A percentile compares a stretch with the other conserved stretches of the same genome.
These are phyloP conservation scores for Castanopsis chinensis DNA, from an alignment of 306 rosid genomes.

Conservation along the genomic window DNA sequence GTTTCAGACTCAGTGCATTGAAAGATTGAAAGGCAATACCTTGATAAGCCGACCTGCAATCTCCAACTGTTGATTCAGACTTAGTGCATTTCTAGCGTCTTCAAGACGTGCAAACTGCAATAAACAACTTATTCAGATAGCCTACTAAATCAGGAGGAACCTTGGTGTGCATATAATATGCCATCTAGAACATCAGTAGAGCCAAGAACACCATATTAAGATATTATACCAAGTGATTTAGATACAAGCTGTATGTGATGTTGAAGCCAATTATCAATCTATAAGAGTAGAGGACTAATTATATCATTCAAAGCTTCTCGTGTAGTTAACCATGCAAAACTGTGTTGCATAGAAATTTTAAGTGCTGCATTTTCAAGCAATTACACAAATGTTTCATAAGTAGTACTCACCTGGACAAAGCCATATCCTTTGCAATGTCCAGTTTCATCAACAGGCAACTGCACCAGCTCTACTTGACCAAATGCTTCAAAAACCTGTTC, in stretches of 20 bases:
- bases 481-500: slow-evolving; percentile 94
- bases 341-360: neutral
- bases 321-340: neutral
- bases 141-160: slow-evolving; percentile 24
- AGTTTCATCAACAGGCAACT: slow-evolving; percentile 85
- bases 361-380: neutral
- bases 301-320: neutral
- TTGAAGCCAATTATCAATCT: neutral
- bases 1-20: neutral
- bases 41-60: slow-evolving; percentile 84
- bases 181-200: slow-evolving; percentile 17
- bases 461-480: slow-evolving; percentile 94
- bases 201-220: slow-evolving; percentile 6
- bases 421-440: slow-evolving; percentile 96
- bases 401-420: slow-evolving; percentile 77
- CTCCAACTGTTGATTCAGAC: slow-evolving; percentile 90
- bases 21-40: slow-evolving; percentile 43
- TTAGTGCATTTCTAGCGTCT: slow-evolving; percentile 84
- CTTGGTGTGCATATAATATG: slow-evolving; percentile 16
- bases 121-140: slow-evolving; percentile 28
- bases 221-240: slow-evolving; percentile 6
- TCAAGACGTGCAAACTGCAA: slow-evolving; percentile 89
- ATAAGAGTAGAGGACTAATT: neutral
- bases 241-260: slow-evolving; percentile 1
- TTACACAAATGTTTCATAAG: neutral